Conservation (phyloP, 2,329 filamentous ascomycete genomes). For the Metarhizium sp. region DNA sequence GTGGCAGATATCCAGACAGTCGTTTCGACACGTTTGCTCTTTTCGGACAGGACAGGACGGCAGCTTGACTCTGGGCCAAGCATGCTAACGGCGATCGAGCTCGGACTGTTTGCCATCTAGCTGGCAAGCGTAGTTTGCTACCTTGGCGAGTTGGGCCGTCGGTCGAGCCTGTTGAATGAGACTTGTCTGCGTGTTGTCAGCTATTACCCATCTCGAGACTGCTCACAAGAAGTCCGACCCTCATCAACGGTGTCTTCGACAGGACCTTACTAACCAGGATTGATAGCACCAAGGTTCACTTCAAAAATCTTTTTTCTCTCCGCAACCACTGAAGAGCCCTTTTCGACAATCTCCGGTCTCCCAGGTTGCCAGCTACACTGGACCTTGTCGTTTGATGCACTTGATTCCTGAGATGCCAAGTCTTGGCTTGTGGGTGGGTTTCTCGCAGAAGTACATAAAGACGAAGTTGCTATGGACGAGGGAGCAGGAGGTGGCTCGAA, state of each 20-base stretch:
- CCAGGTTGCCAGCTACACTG: neutral
- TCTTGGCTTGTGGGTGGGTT: neutral
- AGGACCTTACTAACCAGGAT: neutral
- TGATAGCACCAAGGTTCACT: conserved; percentile 1
- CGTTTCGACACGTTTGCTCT: conserved; percentile 2
- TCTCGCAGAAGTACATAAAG: neutral
- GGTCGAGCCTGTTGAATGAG: neutral
- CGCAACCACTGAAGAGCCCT: conserved; percentile 12
- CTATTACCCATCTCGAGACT: neutral
- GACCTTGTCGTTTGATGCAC: neutral
- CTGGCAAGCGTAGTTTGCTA: neutral
- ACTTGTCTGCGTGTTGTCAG: neutral
- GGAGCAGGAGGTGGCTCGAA: neutral
- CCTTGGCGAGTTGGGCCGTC: neutral
- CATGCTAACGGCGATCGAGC: conserved; percentile 4
- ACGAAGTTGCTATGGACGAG: neutral
- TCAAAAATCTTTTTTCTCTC: conserved; percentile 16
- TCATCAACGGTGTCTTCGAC: neutral
- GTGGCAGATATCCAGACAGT: conserved; percentile 5
- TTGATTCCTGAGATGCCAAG: neutral
- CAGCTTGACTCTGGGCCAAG: conserved; percentile 4
- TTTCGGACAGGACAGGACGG: conserved; percentile 4
- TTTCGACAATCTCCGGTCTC: neutral
- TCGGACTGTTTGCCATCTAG: neutral
- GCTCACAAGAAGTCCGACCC: neutral